Evolutionary conservation across 2,329 filamentous ascomycete genomes (phyloP), one percentile per base, ranked within the genome.

Genomic region (Coniochaeta prunicola): DNA sequence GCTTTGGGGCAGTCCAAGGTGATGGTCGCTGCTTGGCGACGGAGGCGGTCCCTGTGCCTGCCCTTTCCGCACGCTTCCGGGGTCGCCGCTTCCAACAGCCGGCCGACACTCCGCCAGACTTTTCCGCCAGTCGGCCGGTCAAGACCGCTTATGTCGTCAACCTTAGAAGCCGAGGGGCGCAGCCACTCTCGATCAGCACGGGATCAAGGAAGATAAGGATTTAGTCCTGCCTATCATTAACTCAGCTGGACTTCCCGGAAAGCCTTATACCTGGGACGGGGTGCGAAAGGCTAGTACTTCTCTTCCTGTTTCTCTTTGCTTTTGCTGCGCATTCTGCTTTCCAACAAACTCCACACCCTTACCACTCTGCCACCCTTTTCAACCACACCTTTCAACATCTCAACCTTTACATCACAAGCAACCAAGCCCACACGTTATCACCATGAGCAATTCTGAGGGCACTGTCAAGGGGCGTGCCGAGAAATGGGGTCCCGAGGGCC

Each of bases 361-460:
- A 45, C 13, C 40, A 26, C 12, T 13, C 45, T 48, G 5, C 45
- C 30, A 24, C 24, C 24, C 13, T 50, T 24, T 28, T 7, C 12
- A 13, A 6, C 33, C 12, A 36, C 33, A 9, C 30, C 7, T 17
- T 2, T 50, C 15, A 28, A 28, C 38, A n/a, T 12, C 38, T 42
- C n/a, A 42, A 42, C 38, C 42, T 26, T 26, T 8, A 26, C 21
- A 13, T 48, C 42, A n/a, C n/a, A n/a, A n/a, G n/a, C n/a, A 28
- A n/a, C 30, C 36, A 48, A 19, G 26, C 64, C 9, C 65, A 59
- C 13, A 66, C n/a, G n/a, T 77, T 59, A 65, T 60, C 24, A 30
- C 45, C 9, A 50, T 50, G 21, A 50, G 45, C 45, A 30, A 30
- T 9, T n/a, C 30, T 2, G 28, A 55, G 26, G 36, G 24, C 30